Percentiles rank a stretch among this genome's conserved stretches.
phyloP scores from a whole-genome alignment of 108 stramenopile species.

The Stephanodiscus minutulus region DNA sequence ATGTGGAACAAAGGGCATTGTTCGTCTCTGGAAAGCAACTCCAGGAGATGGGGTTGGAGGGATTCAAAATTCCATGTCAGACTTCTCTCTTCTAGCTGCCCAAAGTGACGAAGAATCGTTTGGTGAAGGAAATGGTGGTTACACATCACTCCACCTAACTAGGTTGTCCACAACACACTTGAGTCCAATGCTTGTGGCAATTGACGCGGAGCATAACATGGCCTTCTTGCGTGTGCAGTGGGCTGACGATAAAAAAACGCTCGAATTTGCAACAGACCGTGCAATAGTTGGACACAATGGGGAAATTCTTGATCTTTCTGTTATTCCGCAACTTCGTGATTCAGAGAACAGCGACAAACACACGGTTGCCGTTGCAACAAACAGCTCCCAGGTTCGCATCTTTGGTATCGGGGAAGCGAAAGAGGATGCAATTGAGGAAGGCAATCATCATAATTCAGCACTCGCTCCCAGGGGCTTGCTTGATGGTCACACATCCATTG shows the following conservation, averaged over 20 bases:
- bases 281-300: conserved; percentile 94
- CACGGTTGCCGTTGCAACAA: conserved; percentile 90
- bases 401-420: conserved; percentile 64
- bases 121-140: conserved; percentile 82
- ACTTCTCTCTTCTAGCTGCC: conserved; percentile 51
- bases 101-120: conserved; percentile 63
- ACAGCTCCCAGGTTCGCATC: conserved; percentile 91
- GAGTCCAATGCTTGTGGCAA: conserved; percentile 68
- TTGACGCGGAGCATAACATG: conserved; percentile 92
- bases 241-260: conserved; percentile 14
- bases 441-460: conserved; percentile 60
- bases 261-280: conserved; percentile 42
- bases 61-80: conserved; percentile 43
- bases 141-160: conserved; percentile 54
- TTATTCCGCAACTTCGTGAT: conserved; percentile 57
- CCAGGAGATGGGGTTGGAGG: conserved; percentile 17
- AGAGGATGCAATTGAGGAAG: conserved; percentile 10
- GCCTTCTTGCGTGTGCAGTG: conserved; percentile 63
- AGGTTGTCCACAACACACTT: conserved; percentile 32
- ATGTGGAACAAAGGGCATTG: conserved; percentile 77
- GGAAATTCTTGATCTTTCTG: conserved; percentile 90
- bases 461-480: conserved; percentile 60
- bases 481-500: conserved; percentile 93
- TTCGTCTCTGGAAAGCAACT: conserved; percentile 70
- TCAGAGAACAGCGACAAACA: conserved; percentile 35